Conservation (phyloP, 371 early-diverging fungal species). For the Capillidium rhysosporum region DNA sequence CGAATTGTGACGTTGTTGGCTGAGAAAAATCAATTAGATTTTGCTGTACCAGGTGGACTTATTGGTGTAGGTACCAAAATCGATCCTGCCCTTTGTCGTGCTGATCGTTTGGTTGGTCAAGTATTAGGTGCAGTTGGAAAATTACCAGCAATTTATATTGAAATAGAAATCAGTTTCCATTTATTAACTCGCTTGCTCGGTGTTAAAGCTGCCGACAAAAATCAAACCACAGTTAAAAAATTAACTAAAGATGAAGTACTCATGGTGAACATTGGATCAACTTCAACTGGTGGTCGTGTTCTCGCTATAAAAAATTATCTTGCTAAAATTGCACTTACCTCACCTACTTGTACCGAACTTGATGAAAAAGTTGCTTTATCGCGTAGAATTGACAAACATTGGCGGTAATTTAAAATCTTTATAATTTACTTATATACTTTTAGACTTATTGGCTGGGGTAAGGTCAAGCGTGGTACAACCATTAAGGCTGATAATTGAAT, state of each 20-base stretch:
- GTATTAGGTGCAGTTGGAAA: conserved; percentile 83
- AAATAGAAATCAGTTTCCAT: conserved; percentile 92
- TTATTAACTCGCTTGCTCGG: conserved; percentile 93
- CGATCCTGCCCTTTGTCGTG: conserved; percentile 98
- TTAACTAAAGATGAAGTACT: conserved; percentile 88
- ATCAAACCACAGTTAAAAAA: conserved; percentile 87
- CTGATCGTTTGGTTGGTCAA: conserved; percentile 98
- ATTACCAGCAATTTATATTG: conserved; percentile 90
- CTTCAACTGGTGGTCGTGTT: conserved; percentile 95
- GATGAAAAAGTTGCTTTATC: conserved; percentile 97
- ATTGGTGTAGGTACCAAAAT: conserved; percentile 98
- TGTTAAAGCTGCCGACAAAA: conserved; percentile 91
- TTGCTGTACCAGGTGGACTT: conserved; percentile 99
- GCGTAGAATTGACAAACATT: conserved; percentile 97
- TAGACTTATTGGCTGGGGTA: conserved; percentile 92
- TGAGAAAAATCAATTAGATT: conserved; percentile 84
- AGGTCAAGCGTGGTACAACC: conserved; percentile 72
- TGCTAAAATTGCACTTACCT: conserved; percentile 85
- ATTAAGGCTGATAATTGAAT: conserved; percentile 32
- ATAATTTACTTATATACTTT: conserved; percentile 4
- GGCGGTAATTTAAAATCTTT: conserved; percentile 48
- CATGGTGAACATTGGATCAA: conserved; percentile 98
- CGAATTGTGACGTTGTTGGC: conserved; percentile 85
- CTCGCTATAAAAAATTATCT: conserved; percentile 80
- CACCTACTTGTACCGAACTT: conserved; percentile 95